Evolutionary conservation across 2,329 filamentous ascomycete species (phyloP).

Genomic region (Geosmithia morbida): DNA sequence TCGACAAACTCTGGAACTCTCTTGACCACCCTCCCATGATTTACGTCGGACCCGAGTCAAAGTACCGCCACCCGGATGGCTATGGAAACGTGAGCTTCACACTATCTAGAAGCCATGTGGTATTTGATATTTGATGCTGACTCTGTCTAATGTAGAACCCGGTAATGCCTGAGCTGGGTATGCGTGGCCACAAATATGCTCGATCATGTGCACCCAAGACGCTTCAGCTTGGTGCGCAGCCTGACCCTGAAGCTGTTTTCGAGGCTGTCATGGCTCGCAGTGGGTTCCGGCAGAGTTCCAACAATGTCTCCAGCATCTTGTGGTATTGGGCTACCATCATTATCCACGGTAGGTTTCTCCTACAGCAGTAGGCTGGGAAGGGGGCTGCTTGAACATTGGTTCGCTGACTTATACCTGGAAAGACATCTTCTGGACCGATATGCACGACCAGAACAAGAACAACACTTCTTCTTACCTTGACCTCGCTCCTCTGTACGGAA

Average conservation of each 20-base stretch:
- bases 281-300: constrained; percentile 45
- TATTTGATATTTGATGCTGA: not conserved
- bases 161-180: constrained; percentile 48
- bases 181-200: constrained; percentile 52
- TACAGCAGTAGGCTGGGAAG: not conserved
- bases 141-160: constrained; percentile 34
- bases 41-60: constrained; percentile 46
- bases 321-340: constrained; percentile 64
- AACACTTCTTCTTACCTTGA: constrained; percentile 62
- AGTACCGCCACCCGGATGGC: constrained; percentile 56
- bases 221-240: constrained; percentile 47
- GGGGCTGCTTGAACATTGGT: not conserved
- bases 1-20: constrained; percentile 55
- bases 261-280: constrained; percentile 43
- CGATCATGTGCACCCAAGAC: constrained; percentile 46
- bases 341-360: constrained; percentile 42
- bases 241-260: constrained; percentile 50
- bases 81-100: constrained; percentile 35
- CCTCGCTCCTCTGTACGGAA: constrained; percentile 57
- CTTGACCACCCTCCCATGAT: constrained; percentile 59
- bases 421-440: constrained; percentile 60
- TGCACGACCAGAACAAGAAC: constrained; percentile 41
- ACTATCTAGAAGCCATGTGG: not conserved
- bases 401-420: not conserved
- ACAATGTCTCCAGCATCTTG: constrained; percentile 57